Percentiles rank a stretch among this genome's conserved stretches.
These are phyloP conservation scores for Wickerhamiella sorbophila DNA, from an alignment of 805 yeast species.

Conservation along the genomic window DNA sequence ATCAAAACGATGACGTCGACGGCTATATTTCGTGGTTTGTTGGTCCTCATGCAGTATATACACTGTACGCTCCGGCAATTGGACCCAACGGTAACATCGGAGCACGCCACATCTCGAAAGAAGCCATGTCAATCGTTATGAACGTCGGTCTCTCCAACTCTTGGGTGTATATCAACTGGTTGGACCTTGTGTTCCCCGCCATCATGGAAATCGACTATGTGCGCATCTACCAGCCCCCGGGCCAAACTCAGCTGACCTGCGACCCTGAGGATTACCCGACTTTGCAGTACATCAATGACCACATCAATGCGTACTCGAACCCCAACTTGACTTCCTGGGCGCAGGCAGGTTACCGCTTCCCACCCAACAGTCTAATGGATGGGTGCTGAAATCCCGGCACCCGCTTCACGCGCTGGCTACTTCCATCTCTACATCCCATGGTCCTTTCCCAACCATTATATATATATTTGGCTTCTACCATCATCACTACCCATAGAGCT, in stretches of 20 bases:
- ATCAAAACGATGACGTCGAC: conserved; percentile 46
- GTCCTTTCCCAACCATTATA: too few species aligned
- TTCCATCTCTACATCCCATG: neutral
- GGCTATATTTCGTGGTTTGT: conserved; percentile 83
- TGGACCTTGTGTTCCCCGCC: conserved; percentile 57
- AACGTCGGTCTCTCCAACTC: conserved; percentile 82
- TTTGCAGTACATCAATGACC: conserved; percentile 59
- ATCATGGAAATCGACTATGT: conserved; percentile 70
- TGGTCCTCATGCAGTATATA: conserved; percentile 64
- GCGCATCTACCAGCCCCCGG: conserved; percentile 77
- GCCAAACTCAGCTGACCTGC: conserved; percentile 50
- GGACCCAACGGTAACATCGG: conserved; percentile 86
- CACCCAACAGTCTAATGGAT: conserved; percentile 46
- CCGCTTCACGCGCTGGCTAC: neutral
- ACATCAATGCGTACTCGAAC: conserved; percentile 53
- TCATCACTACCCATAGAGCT: too few species aligned
- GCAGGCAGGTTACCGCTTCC: conserved; percentile 55
- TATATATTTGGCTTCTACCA: too few species aligned
- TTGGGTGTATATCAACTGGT: conserved; percentile 94
- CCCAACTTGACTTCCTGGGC: conserved; percentile 63
- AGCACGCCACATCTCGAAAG: conserved; percentile 68
- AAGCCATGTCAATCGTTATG: conserved; percentile 82
- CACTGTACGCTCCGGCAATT: conserved; percentile 57
- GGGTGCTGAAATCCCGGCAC: conserved; percentile 33
- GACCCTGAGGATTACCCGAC: conserved; percentile 85